A percentile compares a stretch with the other conserved stretches of the same genome.
These are phyloP conservation scores for Senecio squalidus DNA, from an alignment of 140 eudicot species.

Conservation along the genomic window DNA sequence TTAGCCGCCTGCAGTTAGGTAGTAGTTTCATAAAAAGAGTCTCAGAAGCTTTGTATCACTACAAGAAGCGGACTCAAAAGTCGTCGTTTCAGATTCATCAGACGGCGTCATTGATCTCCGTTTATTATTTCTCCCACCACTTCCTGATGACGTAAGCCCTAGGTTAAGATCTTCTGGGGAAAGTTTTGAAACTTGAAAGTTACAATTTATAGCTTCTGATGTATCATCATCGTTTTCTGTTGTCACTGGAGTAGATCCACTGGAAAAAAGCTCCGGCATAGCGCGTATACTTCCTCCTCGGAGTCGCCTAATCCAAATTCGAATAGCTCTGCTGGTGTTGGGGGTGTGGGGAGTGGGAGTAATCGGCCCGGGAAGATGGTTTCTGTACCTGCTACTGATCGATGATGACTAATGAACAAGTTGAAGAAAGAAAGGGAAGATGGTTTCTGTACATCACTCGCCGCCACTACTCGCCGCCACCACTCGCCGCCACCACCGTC, in stretches of 20 bases:
- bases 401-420: no score
- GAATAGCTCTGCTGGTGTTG: slow-evolving; percentile 11
- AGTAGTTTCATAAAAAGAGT: slow-evolving; percentile 37
- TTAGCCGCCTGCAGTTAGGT: slow-evolving; percentile 17
- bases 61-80: slow-evolving; percentile 43
- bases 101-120: slow-evolving; percentile 62
- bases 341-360: not conserved
- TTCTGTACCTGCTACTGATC: slow-evolving; percentile 89
- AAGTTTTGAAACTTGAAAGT: slow-evolving; percentile 19
- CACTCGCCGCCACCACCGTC: no score
- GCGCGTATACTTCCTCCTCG: slow-evolving; percentile 62
- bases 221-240: slow-evolving; percentile 32
- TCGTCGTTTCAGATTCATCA: slow-evolving; percentile 79
- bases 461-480: no score
- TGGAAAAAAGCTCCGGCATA: slow-evolving; percentile 47
- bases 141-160: slow-evolving; percentile 28
- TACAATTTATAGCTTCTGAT: slow-evolving; percentile 23
- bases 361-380: slow-evolving; percentile 85
- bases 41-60: slow-evolving; percentile 49
- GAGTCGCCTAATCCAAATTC: slow-evolving; percentile 51
- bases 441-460: no score
- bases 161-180: slow-evolving; percentile 41
- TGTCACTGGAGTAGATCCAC: slow-evolving; percentile 17
- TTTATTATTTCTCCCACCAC: slow-evolving; percentile 28
- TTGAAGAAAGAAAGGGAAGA: no score